These are phyloP conservation scores for Cyclotella choctawhatcheeana DNA, from an alignment of 108 stramenopile species.

Conservation along the genomic window DNA sequence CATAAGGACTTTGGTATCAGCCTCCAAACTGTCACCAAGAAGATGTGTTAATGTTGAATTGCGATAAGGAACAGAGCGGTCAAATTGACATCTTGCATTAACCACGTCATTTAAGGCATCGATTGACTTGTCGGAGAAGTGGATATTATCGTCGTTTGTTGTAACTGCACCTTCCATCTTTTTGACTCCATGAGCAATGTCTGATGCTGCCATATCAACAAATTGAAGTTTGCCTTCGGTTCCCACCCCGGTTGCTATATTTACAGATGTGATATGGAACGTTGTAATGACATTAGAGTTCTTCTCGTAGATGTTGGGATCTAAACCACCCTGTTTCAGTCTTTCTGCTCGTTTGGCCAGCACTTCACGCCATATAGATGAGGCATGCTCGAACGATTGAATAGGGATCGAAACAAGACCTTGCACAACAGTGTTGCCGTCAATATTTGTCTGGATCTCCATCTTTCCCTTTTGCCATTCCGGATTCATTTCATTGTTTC, in stretches of 20 bases:
- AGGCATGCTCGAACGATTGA: constrained; percentile 65
- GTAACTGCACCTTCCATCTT: constrained; percentile 14
- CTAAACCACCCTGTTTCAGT: constrained; percentile 57
- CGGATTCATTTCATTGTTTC: constrained; percentile 25
- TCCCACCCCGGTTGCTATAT: constrained; percentile 74
- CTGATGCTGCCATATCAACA: constrained; percentile 80
- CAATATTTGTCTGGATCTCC: constrained; percentile 84
- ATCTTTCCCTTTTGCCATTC: constrained; percentile 59
- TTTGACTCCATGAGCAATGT: constrained; percentile 41
- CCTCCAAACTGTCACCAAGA: constrained; percentile 80
- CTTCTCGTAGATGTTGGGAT: constrained; percentile 37
- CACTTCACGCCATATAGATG: constrained; percentile 63
- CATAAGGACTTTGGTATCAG: constrained; percentile 81
- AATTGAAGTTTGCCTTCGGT: constrained; percentile 81
- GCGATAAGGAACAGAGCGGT: constrained; percentile 79
- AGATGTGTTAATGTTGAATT: constrained; percentile 88
- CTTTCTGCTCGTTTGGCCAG: constrained; percentile 49
- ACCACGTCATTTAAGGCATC: constrained; percentile 75
- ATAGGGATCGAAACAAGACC: constrained; percentile 70
- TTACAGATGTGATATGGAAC: constrained; percentile 69
- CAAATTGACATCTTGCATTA: constrained; percentile 71
- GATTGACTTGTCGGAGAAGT: constrained; percentile 78
- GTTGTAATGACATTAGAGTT: constrained; percentile 75
- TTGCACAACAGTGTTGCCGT: constrained; percentile 85
- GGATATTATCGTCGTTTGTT: constrained; percentile 41